A percentile compares a stretch with the other conserved stretches of the same genome.
These are phyloP conservation scores for Suillus cothurnatus DNA, from an alignment of 768 basidiomycete species.

Conservation along the genomic window DNA sequence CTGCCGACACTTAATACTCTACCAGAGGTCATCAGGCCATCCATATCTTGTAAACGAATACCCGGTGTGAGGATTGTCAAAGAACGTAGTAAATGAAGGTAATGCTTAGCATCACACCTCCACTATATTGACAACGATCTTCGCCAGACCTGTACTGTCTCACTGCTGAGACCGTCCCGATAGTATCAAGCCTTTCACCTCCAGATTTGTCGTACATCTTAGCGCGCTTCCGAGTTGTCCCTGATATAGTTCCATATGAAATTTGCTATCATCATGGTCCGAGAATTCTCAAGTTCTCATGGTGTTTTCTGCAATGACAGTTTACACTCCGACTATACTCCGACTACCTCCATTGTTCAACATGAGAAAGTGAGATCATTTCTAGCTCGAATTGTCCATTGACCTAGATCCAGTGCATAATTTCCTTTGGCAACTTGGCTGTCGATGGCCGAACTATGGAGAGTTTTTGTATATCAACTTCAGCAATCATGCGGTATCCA, in stretches of 20 bases:
- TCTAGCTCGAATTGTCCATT: background rate
- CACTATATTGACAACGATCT: slow-evolving; percentile 2
- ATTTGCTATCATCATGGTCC: background rate
- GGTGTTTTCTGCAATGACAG: background rate
- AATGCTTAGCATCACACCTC: background rate
- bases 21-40: background rate
- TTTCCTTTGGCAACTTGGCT: background rate
- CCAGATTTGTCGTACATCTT: background rate
- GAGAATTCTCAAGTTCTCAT: slow-evolving; percentile 1
- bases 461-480: background rate
- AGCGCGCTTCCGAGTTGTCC: background rate
- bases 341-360: background rate
- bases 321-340: background rate
- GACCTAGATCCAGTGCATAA: background rate
- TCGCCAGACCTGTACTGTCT: background rate
- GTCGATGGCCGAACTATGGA: background rate
- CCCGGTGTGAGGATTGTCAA: slow-evolving; percentile 37
- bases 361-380: slow-evolving; percentile 3
- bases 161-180: too few species aligned
- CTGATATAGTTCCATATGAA: background rate
- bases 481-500: background rate
- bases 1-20: background rate
- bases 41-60: slow-evolving; percentile 20
- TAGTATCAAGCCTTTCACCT: background rate
- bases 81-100: slow-evolving; percentile 20